A percentile compares a stretch with the other conserved stretches of the same genome.
phyloP scores from a whole-genome alignment of 176 grass and related monocot genomes.

The Oryza officinalis region DNA sequence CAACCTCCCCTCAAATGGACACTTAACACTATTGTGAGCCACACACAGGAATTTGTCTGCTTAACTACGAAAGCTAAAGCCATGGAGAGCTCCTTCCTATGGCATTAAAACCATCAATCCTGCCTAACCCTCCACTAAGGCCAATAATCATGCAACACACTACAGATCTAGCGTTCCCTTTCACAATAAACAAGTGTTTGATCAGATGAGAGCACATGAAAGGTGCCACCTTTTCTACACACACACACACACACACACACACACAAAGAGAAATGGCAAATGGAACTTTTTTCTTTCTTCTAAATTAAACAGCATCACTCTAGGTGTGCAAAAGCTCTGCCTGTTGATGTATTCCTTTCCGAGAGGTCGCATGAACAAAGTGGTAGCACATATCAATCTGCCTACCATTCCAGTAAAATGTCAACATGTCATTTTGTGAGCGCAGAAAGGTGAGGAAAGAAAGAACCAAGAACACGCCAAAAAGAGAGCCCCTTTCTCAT shows the following conservation, averaged over 20 bases:
- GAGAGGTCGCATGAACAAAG: not conserved
- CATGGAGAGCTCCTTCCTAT: slow-evolving; percentile 5
- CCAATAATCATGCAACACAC: slow-evolving; percentile 46
- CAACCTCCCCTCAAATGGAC: not conserved
- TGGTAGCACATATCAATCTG: not conserved
- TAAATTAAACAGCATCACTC: not conserved
- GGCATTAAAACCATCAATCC: slow-evolving; percentile 21
- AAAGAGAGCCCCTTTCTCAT: slow-evolving; percentile 23
- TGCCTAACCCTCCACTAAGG: slow-evolving; percentile 12
- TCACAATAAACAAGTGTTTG: slow-evolving; percentile 34
- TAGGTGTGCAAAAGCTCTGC: slow-evolving; percentile 4
- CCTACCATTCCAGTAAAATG: not conserved
- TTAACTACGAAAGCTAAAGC: slow-evolving; percentile 23
- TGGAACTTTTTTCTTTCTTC: not conserved
- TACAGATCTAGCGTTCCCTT: slow-evolving; percentile 44
- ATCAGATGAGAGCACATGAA: slow-evolving; percentile 26
- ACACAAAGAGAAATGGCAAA: too few species aligned
- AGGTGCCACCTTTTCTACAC: slow-evolving; percentile 18
- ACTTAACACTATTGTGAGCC: slow-evolving; percentile 13
- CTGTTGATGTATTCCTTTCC: slow-evolving; percentile 8
- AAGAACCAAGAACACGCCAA: slow-evolving; percentile 9
- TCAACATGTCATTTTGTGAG: not conserved
- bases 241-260: too few species aligned
- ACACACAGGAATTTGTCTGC: not conserved
- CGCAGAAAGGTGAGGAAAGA: slow-evolving; percentile 19